phyloP scores from a whole-genome alignment of 2,329 filamentous ascomycete genomes.

The Alternaria sp. region DNA sequence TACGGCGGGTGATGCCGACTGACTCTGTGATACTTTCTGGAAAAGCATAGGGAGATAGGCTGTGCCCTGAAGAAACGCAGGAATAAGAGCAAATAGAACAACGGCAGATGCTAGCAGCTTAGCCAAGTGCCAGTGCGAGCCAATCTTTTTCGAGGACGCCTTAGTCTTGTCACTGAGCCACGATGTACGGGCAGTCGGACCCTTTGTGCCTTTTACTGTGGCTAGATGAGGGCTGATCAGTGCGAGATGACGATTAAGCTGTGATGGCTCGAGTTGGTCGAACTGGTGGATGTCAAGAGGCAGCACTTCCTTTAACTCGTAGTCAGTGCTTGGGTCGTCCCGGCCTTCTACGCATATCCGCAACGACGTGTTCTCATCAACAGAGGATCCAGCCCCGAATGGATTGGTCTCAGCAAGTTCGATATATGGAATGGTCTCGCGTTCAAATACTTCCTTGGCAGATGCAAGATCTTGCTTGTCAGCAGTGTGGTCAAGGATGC shows the following conservation, averaged over 20 bases:
- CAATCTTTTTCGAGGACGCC: constrained; percentile 19
- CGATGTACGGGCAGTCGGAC: constrained; percentile 11
- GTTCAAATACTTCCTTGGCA: constrained; percentile 37
- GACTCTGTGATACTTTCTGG: constrained; percentile 16
- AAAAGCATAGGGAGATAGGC: constrained; percentile 23
- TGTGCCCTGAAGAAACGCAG: constrained; percentile 27
- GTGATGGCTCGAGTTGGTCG: constrained; percentile 44
- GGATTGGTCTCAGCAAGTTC: constrained; percentile 43
- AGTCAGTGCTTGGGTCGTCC: constrained; percentile 30
- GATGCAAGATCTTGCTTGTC: constrained; percentile 33
- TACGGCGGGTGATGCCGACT: constrained; percentile 11
- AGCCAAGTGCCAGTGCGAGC: constrained; percentile 3
- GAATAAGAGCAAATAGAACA: constrained; percentile 30
- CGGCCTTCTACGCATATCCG: constrained; percentile 46
- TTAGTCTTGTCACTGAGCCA: constrained; percentile 16
- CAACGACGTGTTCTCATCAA: constrained; percentile 36
- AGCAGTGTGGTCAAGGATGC: constrained; percentile 15
- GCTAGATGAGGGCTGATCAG: constrained; percentile 40
- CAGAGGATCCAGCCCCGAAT: constrained; percentile 34
- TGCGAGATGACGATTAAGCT: constrained; percentile 52
- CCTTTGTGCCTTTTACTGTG: constrained; percentile 8
- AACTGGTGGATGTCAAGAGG: constrained; percentile 48
- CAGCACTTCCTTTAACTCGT: constrained; percentile 40
- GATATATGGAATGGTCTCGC: constrained; percentile 40
- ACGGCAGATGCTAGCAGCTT: constrained; percentile 24